Evolutionary conservation across 805 yeast genomes (phyloP).

Genomic region (Peterozyma xylosa): DNA sequence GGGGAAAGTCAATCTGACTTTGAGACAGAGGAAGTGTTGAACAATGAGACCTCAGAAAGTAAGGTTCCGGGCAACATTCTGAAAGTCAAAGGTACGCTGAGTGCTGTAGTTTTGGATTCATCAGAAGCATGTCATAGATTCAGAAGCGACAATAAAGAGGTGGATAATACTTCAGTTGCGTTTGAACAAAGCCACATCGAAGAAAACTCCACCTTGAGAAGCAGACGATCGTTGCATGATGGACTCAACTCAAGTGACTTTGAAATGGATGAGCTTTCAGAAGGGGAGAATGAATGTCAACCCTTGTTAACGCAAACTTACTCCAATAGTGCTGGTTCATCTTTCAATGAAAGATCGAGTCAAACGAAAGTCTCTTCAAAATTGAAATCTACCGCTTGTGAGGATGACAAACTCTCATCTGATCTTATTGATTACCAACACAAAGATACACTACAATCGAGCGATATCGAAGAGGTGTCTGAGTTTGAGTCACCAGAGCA

Average conservation of each 20-base stretch:
- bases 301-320: not conserved
- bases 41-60: not conserved
- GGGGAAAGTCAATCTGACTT: not conserved
- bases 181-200: not conserved
- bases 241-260: conserved; percentile 20
- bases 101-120: too few species aligned
- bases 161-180: not conserved
- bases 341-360: not conserved
- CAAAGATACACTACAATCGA: not conserved
- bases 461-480: not conserved
- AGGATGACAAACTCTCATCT: not conserved
- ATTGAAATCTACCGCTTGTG: not conserved
- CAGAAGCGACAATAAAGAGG: not conserved
- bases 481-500: not conserved
- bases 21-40: conserved; percentile 10
- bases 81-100: too few species aligned
- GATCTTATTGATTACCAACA: not conserved
- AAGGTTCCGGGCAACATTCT: not conserved
- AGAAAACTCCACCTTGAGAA: not conserved
- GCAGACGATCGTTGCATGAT: not conserved
- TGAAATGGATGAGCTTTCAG: conserved; percentile 10
- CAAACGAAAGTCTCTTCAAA: not conserved
- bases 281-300: conserved; percentile 1
- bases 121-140: too few species aligned
- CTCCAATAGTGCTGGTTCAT: not conserved